Conservation (phyloP, 768 basidiomycete species). For the Candolleomyces efflorescens region DNA sequence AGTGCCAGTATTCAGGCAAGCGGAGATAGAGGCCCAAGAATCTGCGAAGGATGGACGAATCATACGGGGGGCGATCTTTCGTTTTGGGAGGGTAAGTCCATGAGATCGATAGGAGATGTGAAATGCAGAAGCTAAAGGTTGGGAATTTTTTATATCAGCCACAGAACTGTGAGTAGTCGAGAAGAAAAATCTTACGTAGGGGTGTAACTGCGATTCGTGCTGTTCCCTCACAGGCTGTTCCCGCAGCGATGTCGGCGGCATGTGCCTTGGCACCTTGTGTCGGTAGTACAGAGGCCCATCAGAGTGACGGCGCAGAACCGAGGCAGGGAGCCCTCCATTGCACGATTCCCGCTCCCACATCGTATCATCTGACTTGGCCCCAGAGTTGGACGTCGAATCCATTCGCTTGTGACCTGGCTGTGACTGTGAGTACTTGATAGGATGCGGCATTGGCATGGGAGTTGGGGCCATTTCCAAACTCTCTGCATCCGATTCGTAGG, state of each 20-base stretch:
- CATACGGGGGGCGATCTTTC: neutral
- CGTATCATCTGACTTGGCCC: conserved; percentile 4
- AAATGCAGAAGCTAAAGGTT: conserved; percentile 34
- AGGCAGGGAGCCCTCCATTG: conserved; percentile 8
- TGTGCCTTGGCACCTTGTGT: conserved; percentile 14
- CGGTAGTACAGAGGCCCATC: conserved; percentile 27
- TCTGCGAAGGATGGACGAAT: neutral
- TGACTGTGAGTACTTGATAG: conserved; percentile 11
- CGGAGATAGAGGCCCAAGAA: neutral
- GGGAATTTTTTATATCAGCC: conserved; percentile 3
- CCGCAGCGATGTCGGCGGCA: conserved; percentile 10
- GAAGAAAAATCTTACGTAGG: conserved; percentile 33
- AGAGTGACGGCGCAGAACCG: conserved; percentile 21
- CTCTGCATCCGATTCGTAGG: conserved; percentile 35
- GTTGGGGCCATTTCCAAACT: conserved; percentile 22
- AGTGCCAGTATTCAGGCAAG: neutral
- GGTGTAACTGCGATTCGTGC: conserved; percentile 31
- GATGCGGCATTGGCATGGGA: conserved; percentile 11
- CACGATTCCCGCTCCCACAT: conserved; percentile 5
- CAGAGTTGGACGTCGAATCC: neutral
- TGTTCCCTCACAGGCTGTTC: conserved; percentile 2
- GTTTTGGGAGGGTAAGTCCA: conserved; percentile 15
- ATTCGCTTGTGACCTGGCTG: conserved; percentile 9
- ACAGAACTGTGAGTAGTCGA: neutral
- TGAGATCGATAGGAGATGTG: conserved; percentile 40